Evolutionary conservation across 768 basidiomycete genomes (phyloP).

Genomic region (Mycena polygramma): DNA sequence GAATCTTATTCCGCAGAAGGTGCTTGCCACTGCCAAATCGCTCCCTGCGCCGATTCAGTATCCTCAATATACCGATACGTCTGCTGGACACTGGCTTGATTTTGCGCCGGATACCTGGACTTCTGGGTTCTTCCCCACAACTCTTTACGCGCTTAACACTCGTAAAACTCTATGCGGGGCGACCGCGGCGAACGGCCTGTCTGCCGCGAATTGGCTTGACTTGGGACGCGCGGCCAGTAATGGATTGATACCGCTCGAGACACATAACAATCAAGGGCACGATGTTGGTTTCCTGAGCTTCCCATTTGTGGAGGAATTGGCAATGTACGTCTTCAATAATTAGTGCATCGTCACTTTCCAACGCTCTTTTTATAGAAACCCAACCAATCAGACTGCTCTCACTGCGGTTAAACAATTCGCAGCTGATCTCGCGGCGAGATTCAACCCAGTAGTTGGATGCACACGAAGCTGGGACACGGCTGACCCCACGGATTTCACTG

Average conservation of each 20-base stretch:
- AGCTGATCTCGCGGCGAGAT: constrained; percentile 66
- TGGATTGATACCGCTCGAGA: constrained; percentile 64
- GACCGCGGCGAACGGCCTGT: constrained; percentile 51
- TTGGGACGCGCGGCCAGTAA: constrained; percentile 66
- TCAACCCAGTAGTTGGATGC: constrained; percentile 71
- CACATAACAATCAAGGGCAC: constrained; percentile 65
- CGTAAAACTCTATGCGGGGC: constrained; percentile 63
- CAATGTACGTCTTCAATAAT: constrained; percentile 57
- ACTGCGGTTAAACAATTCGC: constrained; percentile 71
- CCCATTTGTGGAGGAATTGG: constrained; percentile 74
- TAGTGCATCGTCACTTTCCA: not conserved
- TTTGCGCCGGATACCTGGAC: constrained; percentile 74
- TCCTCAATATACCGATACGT: constrained; percentile 71
- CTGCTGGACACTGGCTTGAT: constrained; percentile 63
- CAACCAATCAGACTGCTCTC: constrained; percentile 67
- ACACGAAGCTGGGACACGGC: constrained; percentile 77
- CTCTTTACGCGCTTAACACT: constrained; percentile 70
- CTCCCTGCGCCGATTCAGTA: constrained; percentile 60
- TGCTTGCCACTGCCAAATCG: constrained; percentile 65
- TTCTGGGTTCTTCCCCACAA: constrained; percentile 75
- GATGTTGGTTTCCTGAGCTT: constrained; percentile 82
- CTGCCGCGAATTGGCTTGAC: constrained; percentile 67
- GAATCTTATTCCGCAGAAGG: constrained; percentile 67
- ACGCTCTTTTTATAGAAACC: constrained; percentile 58
- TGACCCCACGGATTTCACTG: constrained; percentile 72